Conservation (phyloP, 2,329 filamentous ascomycete species). For the Neonectria coccinea region DNA sequence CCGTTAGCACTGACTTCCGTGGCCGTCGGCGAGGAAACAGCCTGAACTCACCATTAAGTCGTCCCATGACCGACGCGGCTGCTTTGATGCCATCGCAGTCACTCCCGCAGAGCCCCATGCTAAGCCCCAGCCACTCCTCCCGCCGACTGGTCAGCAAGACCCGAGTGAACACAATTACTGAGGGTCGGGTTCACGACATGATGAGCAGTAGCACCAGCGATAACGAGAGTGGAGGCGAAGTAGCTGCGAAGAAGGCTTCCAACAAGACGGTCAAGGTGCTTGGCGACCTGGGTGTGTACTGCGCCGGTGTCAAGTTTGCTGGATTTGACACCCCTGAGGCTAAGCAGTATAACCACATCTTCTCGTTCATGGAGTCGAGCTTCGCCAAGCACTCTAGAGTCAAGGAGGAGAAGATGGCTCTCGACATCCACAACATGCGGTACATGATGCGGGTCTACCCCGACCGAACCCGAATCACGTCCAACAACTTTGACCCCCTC, state of each 20-base stretch:
- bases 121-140: conserved; percentile 63
- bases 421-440: conserved; percentile 91
- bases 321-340: conserved; percentile 84
- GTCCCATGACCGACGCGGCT: conserved; percentile 69
- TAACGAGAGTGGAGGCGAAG: conserved; percentile 76
- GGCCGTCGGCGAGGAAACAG: conserved; percentile 73
- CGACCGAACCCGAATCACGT: conserved; percentile 81
- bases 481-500: conserved; percentile 94
- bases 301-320: conserved; percentile 81
- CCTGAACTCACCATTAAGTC: conserved; percentile 74
- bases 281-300: conserved; percentile 86
- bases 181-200: conserved; percentile 66
- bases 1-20: conserved; percentile 47
- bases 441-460: conserved; percentile 96
- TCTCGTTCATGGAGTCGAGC: conserved; percentile 91
- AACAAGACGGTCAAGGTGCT: conserved; percentile 90
- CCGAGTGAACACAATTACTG: conserved; percentile 69
- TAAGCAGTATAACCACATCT: conserved; percentile 92
- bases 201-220: conserved; percentile 78
- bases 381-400: conserved; percentile 85
- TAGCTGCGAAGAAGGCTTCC: conserved; percentile 69
- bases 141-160: conserved; percentile 62
- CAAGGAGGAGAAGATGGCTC: conserved; percentile 78
- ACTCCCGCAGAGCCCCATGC: conserved; percentile 65
- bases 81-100: conserved; percentile 61